Evolutionary conservation across 139 green algal genomes (phyloP).

Genomic region (Diplosphaera chodatii): DNA sequence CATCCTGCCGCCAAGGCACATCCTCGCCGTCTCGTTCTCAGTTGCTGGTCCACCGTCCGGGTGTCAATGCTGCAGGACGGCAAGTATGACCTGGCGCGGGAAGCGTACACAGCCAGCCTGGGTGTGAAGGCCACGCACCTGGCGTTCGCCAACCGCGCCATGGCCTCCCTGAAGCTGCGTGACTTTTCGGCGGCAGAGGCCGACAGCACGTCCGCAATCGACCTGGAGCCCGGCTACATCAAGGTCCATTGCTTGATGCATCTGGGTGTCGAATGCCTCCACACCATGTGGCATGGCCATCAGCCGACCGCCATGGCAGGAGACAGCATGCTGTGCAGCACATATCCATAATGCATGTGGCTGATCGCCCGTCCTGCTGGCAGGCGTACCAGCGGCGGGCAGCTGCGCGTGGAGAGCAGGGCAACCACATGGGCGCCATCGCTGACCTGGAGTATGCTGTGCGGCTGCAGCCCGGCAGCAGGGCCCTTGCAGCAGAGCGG

Average conservation of each 20-base stretch:
- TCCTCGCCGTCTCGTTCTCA: no score
- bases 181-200: conserved; percentile 36
- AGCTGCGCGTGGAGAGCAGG: conserved; percentile 40
- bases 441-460: conserved; percentile 64
- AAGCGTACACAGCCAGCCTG: conserved; percentile 52
- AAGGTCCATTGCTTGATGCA: conserved; percentile 46
- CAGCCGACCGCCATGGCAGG: no score
- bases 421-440: conserved; percentile 33
- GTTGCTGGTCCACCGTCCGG: no score
- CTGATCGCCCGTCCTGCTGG: no score
- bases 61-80: no score
- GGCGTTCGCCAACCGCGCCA: conserved; percentile 63
- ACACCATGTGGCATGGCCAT: not conserved
- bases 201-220: conserved; percentile 54
- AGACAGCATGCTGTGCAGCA: no score
- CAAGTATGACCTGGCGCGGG: conserved; percentile 36
- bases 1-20: no score
- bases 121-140: conserved; percentile 33
- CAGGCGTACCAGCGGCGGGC: conserved; percentile 39
- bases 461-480: conserved; percentile 53
- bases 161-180: conserved; percentile 54
- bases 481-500: conserved; percentile 34
- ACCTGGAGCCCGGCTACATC: conserved; percentile 49
- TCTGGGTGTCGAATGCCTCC: no score
- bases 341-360: no score